phyloP scores from a whole-genome alignment of 164 flowering plant species.

The Macadamia tetraphylla region DNA sequence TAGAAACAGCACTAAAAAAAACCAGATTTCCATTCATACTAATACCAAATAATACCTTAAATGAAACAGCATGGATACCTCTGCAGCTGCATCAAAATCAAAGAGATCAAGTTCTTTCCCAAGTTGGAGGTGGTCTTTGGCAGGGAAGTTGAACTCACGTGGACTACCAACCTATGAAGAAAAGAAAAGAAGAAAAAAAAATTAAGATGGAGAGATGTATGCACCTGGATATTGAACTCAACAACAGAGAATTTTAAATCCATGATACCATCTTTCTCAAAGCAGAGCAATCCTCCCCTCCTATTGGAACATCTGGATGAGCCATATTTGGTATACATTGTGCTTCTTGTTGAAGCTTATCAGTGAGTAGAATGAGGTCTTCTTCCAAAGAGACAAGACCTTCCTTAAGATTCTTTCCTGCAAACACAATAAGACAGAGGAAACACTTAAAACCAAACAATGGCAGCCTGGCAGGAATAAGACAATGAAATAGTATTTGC shows the following conservation, averaged over 20 bases:
- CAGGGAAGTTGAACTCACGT: conserved; percentile 53
- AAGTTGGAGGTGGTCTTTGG: conserved; percentile 85
- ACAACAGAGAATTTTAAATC: neutral
- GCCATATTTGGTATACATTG: conserved; percentile 87
- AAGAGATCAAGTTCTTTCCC: conserved; percentile 86
- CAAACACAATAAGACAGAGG: conserved; percentile 1
- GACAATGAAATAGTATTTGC: conserved; percentile 18
- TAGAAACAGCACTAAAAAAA: neutral
- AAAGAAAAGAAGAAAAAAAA: conserved; percentile 10
- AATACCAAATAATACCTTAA: neutral
- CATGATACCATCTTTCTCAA: conserved; percentile 56
- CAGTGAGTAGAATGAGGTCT: conserved; percentile 60
- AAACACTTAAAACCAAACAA: neutral
- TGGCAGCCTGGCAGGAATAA: neutral
- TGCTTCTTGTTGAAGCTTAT: conserved; percentile 84
- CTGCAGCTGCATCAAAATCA: conserved; percentile 93
- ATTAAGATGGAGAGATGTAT: neutral
- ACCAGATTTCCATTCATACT: neutral
- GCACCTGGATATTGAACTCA: neutral
- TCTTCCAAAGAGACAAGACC: conserved; percentile 59
- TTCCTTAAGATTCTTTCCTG: conserved; percentile 86
- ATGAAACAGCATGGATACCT: conserved; percentile 43
- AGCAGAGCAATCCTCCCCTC: conserved; percentile 73
- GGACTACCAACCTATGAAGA: conserved; percentile 63
- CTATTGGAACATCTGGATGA: conserved; percentile 88